Conservation (phyloP, 2,329 filamentous ascomycete genomes). For the Chaetomiaceae sp. region DNA sequence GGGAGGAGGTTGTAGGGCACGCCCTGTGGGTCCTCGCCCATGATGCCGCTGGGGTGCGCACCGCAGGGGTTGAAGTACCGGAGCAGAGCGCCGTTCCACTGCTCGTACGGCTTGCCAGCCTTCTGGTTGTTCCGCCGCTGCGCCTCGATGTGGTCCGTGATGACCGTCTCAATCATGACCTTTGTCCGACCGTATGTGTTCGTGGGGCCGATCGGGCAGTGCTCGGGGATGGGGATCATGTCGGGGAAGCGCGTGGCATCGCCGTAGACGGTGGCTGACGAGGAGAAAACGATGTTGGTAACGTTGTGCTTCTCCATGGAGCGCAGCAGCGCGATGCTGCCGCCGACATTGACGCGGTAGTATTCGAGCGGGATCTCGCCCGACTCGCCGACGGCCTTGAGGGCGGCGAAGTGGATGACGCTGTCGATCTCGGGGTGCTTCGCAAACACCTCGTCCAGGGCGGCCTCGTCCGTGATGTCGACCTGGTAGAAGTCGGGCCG, state of each 20-base stretch:
- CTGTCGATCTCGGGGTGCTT: constrained; percentile 93
- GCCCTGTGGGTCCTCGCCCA: constrained; percentile 97
- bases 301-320: constrained; percentile 89
- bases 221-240: constrained; percentile 98
- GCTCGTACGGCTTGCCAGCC: constrained; percentile 68
- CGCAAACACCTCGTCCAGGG: constrained; percentile 79
- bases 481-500: constrained; percentile 77
- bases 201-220: constrained; percentile 92
- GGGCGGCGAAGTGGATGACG: constrained; percentile 96
- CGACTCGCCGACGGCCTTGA: constrained; percentile 98
- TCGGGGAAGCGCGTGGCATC: constrained; percentile 92
- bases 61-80: constrained; percentile 98
- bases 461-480: constrained; percentile 83
- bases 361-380: constrained; percentile 92
- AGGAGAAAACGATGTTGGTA: constrained; percentile 96
- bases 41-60: constrained; percentile 89
- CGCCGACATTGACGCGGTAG: constrained; percentile 94
- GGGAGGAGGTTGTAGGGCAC: constrained; percentile 95
- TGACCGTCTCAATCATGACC: constrained; percentile 83
- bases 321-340: constrained; percentile 79
- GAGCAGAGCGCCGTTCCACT: constrained; percentile 90
- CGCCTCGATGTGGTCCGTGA: constrained; percentile 84
- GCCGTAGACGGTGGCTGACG: constrained; percentile 95
- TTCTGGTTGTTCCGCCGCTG: constrained; percentile 80
- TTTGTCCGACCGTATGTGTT: constrained; percentile 99